phyloP scores from a whole-genome alignment of 306 rosid species.

The Alnus glutinosa region DNA sequence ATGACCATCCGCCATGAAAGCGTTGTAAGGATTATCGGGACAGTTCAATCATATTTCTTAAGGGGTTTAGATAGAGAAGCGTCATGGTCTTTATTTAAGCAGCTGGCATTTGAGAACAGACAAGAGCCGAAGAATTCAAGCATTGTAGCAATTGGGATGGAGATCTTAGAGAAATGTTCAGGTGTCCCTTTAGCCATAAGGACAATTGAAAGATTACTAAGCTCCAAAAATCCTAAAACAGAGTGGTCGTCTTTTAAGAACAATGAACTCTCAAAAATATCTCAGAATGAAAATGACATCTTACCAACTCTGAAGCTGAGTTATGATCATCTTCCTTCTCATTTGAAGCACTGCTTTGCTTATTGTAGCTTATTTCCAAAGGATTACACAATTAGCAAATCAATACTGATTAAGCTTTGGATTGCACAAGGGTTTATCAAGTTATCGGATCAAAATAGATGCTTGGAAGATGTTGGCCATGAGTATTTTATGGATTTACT shows the following conservation, averaged over 20 bases:
- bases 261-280: not conserved
- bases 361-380: conserved; percentile 20
- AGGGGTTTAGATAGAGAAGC: no score
- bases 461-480: no score
- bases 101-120: conserved; percentile 17
- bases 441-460: not conserved
- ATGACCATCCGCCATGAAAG: not conserved
- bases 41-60: no score
- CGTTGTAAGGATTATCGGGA: not conserved
- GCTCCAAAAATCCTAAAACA: not conserved
- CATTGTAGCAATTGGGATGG: not conserved
- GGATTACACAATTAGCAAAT: not conserved
- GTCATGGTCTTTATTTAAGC: no score
- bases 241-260: conserved; percentile 1
- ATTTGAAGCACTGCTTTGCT: conserved; percentile 1
- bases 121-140: not conserved
- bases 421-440: conserved; percentile 24
- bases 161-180: not conserved
- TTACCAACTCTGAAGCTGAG: not conserved
- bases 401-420: conserved; percentile 11
- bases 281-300: not conserved
- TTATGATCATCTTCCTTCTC: not conserved
- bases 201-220: conserved; percentile 15
- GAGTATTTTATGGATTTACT: no score
- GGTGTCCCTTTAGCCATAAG: conserved; percentile 24